These are phyloP conservation scores for Rhizopus stolonifer DNA, from an alignment of 371 early-diverging fungal genomes.

Conservation along the genomic window DNA sequence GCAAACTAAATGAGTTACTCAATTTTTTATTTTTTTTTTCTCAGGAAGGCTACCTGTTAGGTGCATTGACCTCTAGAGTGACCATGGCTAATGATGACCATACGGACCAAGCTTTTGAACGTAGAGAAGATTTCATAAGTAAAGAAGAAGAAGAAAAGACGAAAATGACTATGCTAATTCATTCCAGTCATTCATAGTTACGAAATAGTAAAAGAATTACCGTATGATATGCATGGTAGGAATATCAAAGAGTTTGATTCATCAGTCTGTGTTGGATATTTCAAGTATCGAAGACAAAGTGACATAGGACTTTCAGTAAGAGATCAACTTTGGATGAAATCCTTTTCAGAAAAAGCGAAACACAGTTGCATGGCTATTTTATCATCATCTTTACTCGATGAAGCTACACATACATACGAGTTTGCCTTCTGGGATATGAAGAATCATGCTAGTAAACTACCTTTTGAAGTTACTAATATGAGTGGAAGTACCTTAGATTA, in stretches of 20 bases:
- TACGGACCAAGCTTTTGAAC: constrained; percentile 17
- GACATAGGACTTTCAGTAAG: constrained; percentile 10
- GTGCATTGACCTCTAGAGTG: constrained; percentile 12
- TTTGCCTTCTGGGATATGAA: constrained; percentile 30
- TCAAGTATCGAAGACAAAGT: constrained; percentile 17
- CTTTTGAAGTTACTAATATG: constrained; percentile 19
- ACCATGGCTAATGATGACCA: constrained; percentile 16
- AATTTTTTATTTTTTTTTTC: not conserved
- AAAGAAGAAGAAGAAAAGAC: not conserved
- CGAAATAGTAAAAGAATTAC: constrained; percentile 15
- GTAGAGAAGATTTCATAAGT: constrained; percentile 22
- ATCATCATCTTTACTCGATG: constrained; percentile 5
- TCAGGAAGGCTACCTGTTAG: constrained; percentile 27
- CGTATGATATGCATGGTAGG: constrained; percentile 16
- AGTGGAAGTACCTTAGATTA: constrained; percentile 15
- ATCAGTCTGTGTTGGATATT: constrained; percentile 19
- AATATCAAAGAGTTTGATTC: constrained; percentile 8
- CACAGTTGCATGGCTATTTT: constrained; percentile 23
- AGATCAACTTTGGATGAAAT: constrained; percentile 19
- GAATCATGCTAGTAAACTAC: constrained; percentile 3
- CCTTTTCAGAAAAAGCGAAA: constrained; percentile 10
- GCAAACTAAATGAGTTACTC: not conserved
- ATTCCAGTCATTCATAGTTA: constrained; percentile 27
- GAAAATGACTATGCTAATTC: not conserved
- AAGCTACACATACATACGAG: constrained; percentile 18